Base-by-base conservation (phyloP, 2,329 filamentous ascomycete species). In the Alternaria alternata region DNA sequence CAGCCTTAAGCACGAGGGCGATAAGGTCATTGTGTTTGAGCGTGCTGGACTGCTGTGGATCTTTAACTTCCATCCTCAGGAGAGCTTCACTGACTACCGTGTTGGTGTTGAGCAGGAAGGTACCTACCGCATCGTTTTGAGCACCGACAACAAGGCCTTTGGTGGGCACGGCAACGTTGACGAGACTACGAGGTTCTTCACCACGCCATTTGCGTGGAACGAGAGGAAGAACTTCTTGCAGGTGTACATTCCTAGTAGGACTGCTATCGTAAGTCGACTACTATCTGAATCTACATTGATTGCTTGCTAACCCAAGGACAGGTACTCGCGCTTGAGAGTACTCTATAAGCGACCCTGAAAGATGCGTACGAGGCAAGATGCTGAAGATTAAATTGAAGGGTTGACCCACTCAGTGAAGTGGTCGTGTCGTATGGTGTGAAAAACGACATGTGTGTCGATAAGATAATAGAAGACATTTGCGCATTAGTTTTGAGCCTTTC, bases 21-120 rank as follows among this genome's bases (percentile, higher is more conserved):
- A 99, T 81, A 99, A 98, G 82, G 89, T 98, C 43, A 88, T 99
- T 66, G 94, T 97, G 4, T 99, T 97, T 77, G 95, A 99, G 83
- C 88, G 95, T 32, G 95, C 89, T 1, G 94, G 94, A 0, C 82
- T 97, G 59, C 84, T 99, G 11, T 99, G 94, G 84, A 86, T 97
- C 70, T 98, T 99, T 86, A 99, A 99, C 81, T 97, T 98, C 85
- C 89, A 98, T 76, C 89, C 92, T 0, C 87, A 87, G 28, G 82
- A 90, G 68, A 97, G 93, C 79, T 99, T 91, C 80, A 89, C 90
- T 11, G 95, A 98, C 80, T 99, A 97, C 78, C 88, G 94, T 38
- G 90, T 99, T 47, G 95, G 95, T 18, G 85, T 99, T 39, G 93
- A 98, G 52, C 84, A 88, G 20, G 81, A 90, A 4, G 95, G 95